Evolutionary conservation across 176 grass and related monocot species (phyloP).

Genomic region (Avena insularis): DNA sequence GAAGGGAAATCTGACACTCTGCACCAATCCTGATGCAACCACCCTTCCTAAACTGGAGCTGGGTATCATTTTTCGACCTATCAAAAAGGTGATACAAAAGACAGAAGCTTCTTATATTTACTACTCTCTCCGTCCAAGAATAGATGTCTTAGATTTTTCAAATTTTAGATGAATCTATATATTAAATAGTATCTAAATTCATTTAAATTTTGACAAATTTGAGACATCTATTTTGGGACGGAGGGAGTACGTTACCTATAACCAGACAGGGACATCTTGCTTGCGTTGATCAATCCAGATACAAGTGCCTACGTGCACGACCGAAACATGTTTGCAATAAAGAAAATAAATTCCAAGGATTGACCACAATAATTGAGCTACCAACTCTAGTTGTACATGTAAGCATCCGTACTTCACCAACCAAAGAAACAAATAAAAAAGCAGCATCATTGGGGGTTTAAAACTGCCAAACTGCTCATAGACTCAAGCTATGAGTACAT

Average conservation of each 20-base stretch:
- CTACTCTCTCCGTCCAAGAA: too few relatives aligned
- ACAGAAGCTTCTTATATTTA: not conserved
- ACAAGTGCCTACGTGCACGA: not conserved
- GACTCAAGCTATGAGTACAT: not conserved
- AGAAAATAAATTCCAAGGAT: not conserved
- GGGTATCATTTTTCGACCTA: not conserved
- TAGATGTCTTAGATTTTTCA: too few relatives aligned
- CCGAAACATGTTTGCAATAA: not conserved
- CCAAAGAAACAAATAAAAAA: not conserved
- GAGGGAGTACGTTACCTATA: not conserved
- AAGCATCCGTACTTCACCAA: not conserved
- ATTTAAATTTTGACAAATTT: too few relatives aligned
- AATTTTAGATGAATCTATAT: too few relatives aligned
- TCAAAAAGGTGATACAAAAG: constrained; percentile 14
- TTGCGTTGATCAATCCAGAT: not conserved
- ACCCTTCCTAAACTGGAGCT: not conserved
- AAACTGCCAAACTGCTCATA: not conserved
- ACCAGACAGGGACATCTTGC: not conserved
- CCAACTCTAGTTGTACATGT: not conserved
- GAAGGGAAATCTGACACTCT: not conserved
- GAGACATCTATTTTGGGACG: not conserved
- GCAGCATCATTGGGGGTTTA: constrained; percentile 13
- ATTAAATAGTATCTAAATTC: too few relatives aligned
- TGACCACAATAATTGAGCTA: constrained; percentile 26
- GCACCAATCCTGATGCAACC: not conserved